phyloP scores from a whole-genome alignment of 2,329 filamentous ascomycete genomes.

The Fusarium sp. region DNA sequence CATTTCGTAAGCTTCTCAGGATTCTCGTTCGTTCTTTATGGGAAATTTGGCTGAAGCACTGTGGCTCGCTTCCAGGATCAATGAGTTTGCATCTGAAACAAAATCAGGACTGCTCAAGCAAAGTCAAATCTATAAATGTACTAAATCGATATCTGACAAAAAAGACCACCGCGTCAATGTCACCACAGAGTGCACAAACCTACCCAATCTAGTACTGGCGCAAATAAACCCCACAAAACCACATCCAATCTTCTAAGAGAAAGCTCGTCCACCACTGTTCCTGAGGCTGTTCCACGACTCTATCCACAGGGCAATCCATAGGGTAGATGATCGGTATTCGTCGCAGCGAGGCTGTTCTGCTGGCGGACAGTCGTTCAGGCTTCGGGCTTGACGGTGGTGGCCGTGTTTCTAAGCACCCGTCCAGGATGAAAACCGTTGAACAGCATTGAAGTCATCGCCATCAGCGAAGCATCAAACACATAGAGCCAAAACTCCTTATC shows the following conservation, averaged over 20 bases:
- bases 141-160: neutral
- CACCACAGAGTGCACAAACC: neutral
- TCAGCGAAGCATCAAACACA: neutral
- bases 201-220: neutral
- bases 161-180: neutral
- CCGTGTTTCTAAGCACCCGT: neutral
- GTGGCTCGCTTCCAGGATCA: no score
- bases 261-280: neutral
- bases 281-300: neutral
- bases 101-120: no score
- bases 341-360: neutral
- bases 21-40: no score
- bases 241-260: neutral
- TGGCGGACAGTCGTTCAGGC: neutral
- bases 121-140: no score
- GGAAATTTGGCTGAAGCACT: no score
- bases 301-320: neutral
- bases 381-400: neutral
- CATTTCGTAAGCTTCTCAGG: no score
- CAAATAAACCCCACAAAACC: neutral
- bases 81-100: no score
- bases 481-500: neutral
- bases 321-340: neutral
- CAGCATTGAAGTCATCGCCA: neutral
- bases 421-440: neutral